Evolutionary conservation across 305 asterid genomes (phyloP), one percentile per base, ranked within the genome.

Genomic region (Fraxinus paxiana): DNA sequence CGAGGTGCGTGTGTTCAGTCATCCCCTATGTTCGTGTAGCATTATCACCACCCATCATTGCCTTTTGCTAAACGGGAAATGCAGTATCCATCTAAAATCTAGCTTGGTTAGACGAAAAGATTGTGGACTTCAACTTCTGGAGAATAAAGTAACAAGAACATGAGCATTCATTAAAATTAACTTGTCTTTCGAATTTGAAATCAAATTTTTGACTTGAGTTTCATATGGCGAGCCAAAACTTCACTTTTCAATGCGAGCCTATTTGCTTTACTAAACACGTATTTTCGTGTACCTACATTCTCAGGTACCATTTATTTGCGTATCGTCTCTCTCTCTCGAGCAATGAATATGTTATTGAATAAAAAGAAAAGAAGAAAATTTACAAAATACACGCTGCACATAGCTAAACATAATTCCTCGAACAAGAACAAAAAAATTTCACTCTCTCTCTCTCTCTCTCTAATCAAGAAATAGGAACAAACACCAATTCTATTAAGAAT

Each of bases 401-500:
- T 48, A 79, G 37, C 83, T 77, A 85, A 79, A 17, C 65, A 17
- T 54, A 54, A 18, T 18, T 56, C 28, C 67, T 56, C 78, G 78
- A 89, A 82, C 79, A 79, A 84, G 79, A 82, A 84, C 82, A 83
- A 86, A 89, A 88, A 85, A 83, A 46, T 82, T 87, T 54, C 75
- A 85, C 90, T 85, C 84, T 75, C 84, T n/a, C n/a, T 73, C 90
- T 85, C 84, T 75, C 84, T n/a, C n/a, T 73, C 86, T 46, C 76
- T 77, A 78, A 74, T 80, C 82, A 70, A 78, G 38, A 77, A 78
- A 81, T 79, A 77, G 78, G 80, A 83, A 79, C 84, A 85, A 80
- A 83, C 77, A 76, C 85, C 81, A 87, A 81, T 81, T 82, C 83
- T 83, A 87, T 81, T 85, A 87, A 91, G 89, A 90, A 90, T 80